phyloP scores from a whole-genome alignment of 2,329 filamentous ascomycete genomes.

The Arthroderma uncinatum region DNA sequence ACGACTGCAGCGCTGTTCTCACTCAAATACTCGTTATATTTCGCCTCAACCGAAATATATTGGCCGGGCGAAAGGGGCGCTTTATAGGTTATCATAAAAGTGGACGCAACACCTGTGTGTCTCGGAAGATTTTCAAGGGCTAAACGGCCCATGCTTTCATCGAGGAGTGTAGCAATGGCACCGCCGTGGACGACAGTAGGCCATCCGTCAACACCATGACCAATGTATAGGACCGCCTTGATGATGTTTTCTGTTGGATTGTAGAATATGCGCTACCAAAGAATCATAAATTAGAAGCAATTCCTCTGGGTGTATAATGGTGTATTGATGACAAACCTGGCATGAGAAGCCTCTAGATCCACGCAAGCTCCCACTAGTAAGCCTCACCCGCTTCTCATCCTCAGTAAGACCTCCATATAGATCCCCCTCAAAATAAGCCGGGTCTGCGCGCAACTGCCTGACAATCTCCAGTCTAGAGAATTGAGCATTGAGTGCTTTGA shows the following conservation, averaged over 20 bases:
- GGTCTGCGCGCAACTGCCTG: conserved; percentile 27
- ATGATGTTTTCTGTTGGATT: conserved; percentile 48
- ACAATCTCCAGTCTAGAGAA: conserved; percentile 31
- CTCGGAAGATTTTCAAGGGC: conserved; percentile 41
- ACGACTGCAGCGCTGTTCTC: conserved; percentile 30
- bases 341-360: conserved; percentile 32
- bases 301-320: background rate
- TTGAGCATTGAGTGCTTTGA: conserved; percentile 22
- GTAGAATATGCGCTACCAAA: conserved; percentile 51
- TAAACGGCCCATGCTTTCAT: conserved; percentile 58
- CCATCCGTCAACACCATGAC: conserved; percentile 55
- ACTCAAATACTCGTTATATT: conserved; percentile 34
- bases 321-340: conserved; percentile 26
- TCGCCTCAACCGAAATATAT: conserved; percentile 51
- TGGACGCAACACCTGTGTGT: conserved; percentile 46
- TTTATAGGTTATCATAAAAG: conserved; percentile 51
- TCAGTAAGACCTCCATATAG: conserved; percentile 29
- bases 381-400: conserved; percentile 24
- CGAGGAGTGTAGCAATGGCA: conserved; percentile 54
- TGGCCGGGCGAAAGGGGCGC: conserved; percentile 47
- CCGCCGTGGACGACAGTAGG: conserved; percentile 63
- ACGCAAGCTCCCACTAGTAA: conserved; percentile 32
- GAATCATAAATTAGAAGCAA: background rate
- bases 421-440: conserved; percentile 31
- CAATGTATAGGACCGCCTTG: conserved; percentile 57